These are phyloP conservation scores for Rhododendron henanense DNA, from an alignment of 148 eudicot species.

Conservation along the genomic window DNA sequence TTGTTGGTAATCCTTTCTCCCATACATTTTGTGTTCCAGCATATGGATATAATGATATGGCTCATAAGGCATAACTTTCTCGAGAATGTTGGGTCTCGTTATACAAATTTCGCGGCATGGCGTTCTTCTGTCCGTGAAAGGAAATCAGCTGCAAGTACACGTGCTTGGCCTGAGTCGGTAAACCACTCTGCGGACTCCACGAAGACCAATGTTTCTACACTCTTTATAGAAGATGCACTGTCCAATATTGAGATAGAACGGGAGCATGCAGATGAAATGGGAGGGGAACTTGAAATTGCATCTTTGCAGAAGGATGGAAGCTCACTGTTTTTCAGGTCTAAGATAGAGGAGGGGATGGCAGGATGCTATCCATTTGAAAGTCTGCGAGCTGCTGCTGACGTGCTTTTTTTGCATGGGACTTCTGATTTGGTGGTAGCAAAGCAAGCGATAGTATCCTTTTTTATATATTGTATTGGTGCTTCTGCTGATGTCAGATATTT, in stretches of 20 bases:
- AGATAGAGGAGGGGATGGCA: conserved; percentile 63
- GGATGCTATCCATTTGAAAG: conserved; percentile 87
- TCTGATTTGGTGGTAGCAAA: conserved; percentile 90
- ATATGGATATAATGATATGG: conserved; percentile 92
- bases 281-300: conserved; percentile 52
- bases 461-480: background rate
- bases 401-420: conserved; percentile 75
- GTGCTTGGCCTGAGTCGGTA: conserved; percentile 81
- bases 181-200: conserved; percentile 35
- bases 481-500: background rate
- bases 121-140: conserved; percentile 58
- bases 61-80: conserved; percentile 77
- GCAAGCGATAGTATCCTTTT: conserved; percentile 94
- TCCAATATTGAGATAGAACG: conserved; percentile 72
- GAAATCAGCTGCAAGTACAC: conserved; percentile 63
- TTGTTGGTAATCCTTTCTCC: conserved; percentile 5
- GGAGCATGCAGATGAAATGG: conserved; percentile 34
- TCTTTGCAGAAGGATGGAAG: conserved; percentile 65
- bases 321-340: conserved; percentile 49
- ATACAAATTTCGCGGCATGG: conserved; percentile 53
- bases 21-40: conserved; percentile 43
- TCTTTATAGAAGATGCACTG: conserved; percentile 93
- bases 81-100: conserved; percentile 54
- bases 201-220: conserved; percentile 37
- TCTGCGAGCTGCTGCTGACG: conserved; percentile 74